Conservation (phyloP, 257 asterid species). For the Leonotis leonurus region DNA sequence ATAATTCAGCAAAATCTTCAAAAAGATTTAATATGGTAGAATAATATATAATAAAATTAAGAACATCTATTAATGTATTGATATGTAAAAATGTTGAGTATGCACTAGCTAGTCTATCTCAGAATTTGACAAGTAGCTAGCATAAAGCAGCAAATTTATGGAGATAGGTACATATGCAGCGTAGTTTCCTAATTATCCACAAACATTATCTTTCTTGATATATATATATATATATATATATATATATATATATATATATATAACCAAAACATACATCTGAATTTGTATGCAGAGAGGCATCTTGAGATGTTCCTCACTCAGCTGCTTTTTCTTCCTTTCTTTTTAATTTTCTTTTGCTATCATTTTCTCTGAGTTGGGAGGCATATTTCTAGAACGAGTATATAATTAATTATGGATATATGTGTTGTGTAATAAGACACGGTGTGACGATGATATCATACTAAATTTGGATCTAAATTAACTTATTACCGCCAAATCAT, state of each 20-base stretch:
- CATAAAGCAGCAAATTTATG: slow-evolving; percentile 6
- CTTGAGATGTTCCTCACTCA: not conserved
- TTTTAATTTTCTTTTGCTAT: not conserved
- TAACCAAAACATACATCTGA: too few species aligned
- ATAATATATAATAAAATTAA: slow-evolving; percentile 11
- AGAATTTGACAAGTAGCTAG: slow-evolving; percentile 1
- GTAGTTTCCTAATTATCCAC: slow-evolving; percentile 8
- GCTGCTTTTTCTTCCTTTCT: not conserved
- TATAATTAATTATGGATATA: too few species aligned
- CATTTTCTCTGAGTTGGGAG: not conserved
- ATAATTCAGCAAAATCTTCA: slow-evolving; percentile 13
- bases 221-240: not conserved
- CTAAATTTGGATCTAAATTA: too few species aligned
- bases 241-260: not conserved
- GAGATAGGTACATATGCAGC: not conserved
- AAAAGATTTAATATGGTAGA: slow-evolving; percentile 10
- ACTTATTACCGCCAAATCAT: too few species aligned
- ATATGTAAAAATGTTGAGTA: not conserved
- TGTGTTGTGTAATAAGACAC: too few species aligned
- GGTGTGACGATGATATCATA: too few species aligned
- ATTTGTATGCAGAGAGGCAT: not conserved
- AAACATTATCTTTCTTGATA: slow-evolving; percentile 6
- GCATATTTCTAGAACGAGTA: not conserved
- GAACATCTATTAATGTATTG: slow-evolving; percentile 4
- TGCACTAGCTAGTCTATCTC: slow-evolving; percentile 4